Percentiles rank a stretch among this genome's conserved stretches.
phyloP scores from a whole-genome alignment of 768 basidiomycete species.

The Lyophyllum atratum region DNA sequence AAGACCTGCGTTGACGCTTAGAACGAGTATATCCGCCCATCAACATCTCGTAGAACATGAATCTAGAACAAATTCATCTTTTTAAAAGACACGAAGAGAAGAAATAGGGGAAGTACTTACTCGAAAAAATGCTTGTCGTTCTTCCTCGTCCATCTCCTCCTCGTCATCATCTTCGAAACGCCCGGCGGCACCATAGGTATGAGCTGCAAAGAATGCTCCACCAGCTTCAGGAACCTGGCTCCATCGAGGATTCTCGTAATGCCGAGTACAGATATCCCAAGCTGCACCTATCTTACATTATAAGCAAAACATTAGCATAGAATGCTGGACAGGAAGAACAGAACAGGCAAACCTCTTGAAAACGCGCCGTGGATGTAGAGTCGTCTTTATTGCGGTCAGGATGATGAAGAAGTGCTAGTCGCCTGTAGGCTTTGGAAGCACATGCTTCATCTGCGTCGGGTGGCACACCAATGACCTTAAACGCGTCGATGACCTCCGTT shows the following conservation, averaged over 20 bases:
- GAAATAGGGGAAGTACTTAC: conserved; percentile 14
- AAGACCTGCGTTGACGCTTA: conserved; percentile 28
- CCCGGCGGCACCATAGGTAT: neutral
- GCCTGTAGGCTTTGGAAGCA: conserved; percentile 32
- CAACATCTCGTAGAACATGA: conserved; percentile 35
- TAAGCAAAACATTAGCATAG: conserved; percentile 16
- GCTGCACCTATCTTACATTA: conserved; percentile 37
- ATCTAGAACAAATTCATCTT: conserved; percentile 22
- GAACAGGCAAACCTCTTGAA: conserved; percentile 33
- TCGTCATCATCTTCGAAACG: conserved; percentile 20
- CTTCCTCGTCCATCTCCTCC: conserved; percentile 29
- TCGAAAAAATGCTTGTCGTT: conserved; percentile 31
- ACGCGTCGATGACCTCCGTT: conserved; percentile 29
- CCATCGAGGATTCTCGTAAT: conserved; percentile 36
- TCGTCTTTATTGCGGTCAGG: conserved; percentile 36
- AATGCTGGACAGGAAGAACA: conserved; percentile 3
- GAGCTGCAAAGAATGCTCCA: neutral
- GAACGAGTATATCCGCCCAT: conserved; percentile 25
- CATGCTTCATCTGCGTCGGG: conserved; percentile 23
- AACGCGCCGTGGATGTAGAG: conserved; percentile 31
- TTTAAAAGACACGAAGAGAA: conserved; percentile 1
- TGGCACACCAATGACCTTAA: conserved; percentile 25
- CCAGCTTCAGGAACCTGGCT: conserved; percentile 18
- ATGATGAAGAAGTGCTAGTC: conserved; percentile 31
- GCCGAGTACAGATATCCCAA: conserved; percentile 34